Evolutionary conservation across 2,329 filamentous ascomycete species (phyloP), one percentile per base, ranked within the genome.

Genomic region (Dryadomyces sulphureus): DNA sequence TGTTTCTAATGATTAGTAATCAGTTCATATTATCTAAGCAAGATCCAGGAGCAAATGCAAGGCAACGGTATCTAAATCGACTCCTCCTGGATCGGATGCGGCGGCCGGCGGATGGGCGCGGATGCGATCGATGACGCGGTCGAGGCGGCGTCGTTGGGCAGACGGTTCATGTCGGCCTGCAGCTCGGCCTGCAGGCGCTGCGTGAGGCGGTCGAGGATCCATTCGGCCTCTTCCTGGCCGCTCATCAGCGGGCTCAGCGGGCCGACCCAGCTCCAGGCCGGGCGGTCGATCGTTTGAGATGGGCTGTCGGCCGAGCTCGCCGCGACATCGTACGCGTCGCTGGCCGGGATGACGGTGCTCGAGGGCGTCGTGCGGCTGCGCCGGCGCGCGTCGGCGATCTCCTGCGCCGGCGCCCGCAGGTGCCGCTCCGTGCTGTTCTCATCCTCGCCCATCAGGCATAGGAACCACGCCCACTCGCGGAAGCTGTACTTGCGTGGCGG

Each of bases 401-500:
- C 14, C 34, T n/a, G 34, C 14, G 48, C 49, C 34, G 35, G 39
- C 4, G 61, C 61, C 48, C 63, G 66, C n/a, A 66, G 59, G 54
- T 80, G 76, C 17, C 62, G 70, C 6, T 63, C 59, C 2, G 71
- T 62, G 51, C 65, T 65, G 46, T 61, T 62, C 55, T 80, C 75
- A 56, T 79, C 74, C 55, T 79, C 75, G 41, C 76, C 76, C n/a
- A 94, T 84, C 27, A 94, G 69, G 20, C 76, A 74, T 7, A 89
- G 79, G 54, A 86, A 92, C 66, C 85, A 84, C 0, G 83, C 82
- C 89, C 88, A 94, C 58, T 94, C 82, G 53, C 88, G 78, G 52
- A 88, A 95, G 0, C 67, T 70, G 59, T 94, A 95, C 45, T 70
- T 72, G 46, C 78, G 79, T 0, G 72, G 68, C 2, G 74, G 70